phyloP scores from a whole-genome alignment of 2,329 filamentous ascomycete genomes.

The Bretziella fagacearum region DNA sequence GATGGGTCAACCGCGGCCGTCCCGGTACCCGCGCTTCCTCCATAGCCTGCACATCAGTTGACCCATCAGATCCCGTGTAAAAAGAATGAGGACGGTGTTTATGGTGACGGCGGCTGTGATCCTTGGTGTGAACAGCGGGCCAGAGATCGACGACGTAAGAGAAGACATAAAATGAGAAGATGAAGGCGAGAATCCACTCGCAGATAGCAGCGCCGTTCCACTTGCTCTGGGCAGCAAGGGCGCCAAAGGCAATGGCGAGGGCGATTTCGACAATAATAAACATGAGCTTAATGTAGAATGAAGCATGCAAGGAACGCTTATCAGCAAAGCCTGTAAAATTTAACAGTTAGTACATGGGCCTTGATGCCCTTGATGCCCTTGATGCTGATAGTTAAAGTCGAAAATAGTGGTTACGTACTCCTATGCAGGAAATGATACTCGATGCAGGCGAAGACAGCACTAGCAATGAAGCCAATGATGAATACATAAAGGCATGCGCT shows the following conservation, averaged over 20 bases:
- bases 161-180: slow-evolving; percentile 77
- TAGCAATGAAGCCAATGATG: slow-evolving; percentile 69
- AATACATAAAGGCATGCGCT: slow-evolving; percentile 66
- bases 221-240: slow-evolving; percentile 30
- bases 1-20: neutral
- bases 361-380: neutral
- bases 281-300: slow-evolving; percentile 72
- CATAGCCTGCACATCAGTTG: neutral
- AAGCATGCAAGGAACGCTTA: slow-evolving; percentile 53
- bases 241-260: slow-evolving; percentile 57
- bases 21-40: neutral
- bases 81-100: neutral
- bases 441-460: slow-evolving; percentile 73
- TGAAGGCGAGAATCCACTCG: slow-evolving; percentile 62
- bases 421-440: slow-evolving; percentile 78
- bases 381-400: too few species aligned
- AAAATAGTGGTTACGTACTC: slow-evolving; percentile 34
- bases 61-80: neutral
- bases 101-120: neutral
- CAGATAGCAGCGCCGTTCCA: slow-evolving; percentile 52
- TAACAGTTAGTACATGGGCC: neutral
- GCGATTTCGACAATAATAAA: slow-evolving; percentile 70
- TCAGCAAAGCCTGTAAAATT: slow-evolving; percentile 45
- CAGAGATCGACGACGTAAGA: slow-evolving; percentile 78
- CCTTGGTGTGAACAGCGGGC: slow-evolving; percentile 51